A percentile compares a stretch with the other conserved stretches of the same genome.
Evolutionary conservation across 768 basidiomycete genomes (phyloP).

Genomic region (Agrocybe chaxingu): DNA sequence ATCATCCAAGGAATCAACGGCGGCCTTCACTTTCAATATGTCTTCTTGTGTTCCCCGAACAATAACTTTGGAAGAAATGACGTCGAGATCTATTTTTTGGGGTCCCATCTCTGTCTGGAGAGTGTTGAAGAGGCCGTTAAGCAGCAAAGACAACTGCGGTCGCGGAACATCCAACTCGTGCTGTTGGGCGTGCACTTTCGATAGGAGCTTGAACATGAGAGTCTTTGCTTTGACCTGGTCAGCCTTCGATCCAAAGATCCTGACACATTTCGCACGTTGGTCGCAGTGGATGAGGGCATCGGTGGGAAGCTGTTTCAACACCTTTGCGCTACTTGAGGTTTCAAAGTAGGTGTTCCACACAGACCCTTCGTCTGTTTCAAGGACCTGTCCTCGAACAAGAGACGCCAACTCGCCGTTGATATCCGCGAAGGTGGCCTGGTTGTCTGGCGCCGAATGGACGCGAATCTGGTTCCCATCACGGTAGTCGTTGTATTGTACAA

Average conservation of each 20-base stretch:
- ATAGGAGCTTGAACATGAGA: slow-evolving; percentile 31
- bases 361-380: slow-evolving; percentile 25
- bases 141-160: slow-evolving; percentile 30
- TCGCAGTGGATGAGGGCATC: slow-evolving; percentile 39
- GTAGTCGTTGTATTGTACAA: slow-evolving; percentile 28
- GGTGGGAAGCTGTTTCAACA: slow-evolving; percentile 33
- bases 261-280: slow-evolving; percentile 31
- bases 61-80: slow-evolving; percentile 34
- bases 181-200: slow-evolving; percentile 31
- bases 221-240: slow-evolving; percentile 28
- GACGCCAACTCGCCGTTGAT: slow-evolving; percentile 34
- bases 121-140: slow-evolving; percentile 33
- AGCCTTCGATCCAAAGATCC: slow-evolving; percentile 33
- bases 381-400: slow-evolving; percentile 35
- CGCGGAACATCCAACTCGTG: slow-evolving; percentile 26
- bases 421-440: slow-evolving; percentile 29
- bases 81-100: slow-evolving; percentile 43
- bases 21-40: slow-evolving; percentile 23
- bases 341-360: slow-evolving; percentile 52
- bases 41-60: slow-evolving; percentile 36
- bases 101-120: slow-evolving; percentile 37
- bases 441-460: slow-evolving; percentile 31
- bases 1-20: slow-evolving; percentile 19
- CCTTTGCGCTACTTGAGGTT: slow-evolving; percentile 33
- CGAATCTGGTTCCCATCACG: slow-evolving; percentile 26